phyloP scores from a whole-genome alignment of 139 green algal species.

The Micractinium conductrix region DNA sequence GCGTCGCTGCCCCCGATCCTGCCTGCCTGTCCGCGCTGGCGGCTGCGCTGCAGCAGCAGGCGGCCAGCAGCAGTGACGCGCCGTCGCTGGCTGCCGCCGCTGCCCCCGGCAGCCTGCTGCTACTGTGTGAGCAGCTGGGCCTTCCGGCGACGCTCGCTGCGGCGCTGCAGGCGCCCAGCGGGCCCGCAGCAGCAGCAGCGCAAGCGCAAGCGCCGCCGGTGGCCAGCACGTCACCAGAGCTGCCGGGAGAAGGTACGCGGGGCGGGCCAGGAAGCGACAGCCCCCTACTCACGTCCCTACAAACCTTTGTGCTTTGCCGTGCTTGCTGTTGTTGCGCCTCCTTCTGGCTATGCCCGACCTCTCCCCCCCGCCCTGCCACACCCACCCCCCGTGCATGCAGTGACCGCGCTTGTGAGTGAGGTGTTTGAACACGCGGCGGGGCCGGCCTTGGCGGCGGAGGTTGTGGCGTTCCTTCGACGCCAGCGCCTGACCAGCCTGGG shows the following conservation, averaged over 20 bases:
- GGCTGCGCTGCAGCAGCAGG: neutral
- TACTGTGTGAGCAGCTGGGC: neutral
- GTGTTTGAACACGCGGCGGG: conserved; percentile 1
- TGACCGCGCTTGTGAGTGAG: conserved; percentile 1
- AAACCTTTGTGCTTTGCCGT: neutral
- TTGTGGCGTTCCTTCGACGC: conserved; percentile 14
- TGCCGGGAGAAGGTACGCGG: conserved; percentile 6
- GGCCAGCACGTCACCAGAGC: conserved; percentile 8
- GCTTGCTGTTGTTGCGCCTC: neutral
- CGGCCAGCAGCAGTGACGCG: neutral
- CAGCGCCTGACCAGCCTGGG: conserved; percentile 21
- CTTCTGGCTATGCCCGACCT: neutral
- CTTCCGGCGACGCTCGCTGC: neutral
- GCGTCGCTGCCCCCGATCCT: neutral
- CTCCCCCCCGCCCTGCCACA: too few species aligned
- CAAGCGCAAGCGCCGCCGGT: neutral
- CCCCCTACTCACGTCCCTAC: too few species aligned
- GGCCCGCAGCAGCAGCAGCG: neutral
- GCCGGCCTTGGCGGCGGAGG: neutral
- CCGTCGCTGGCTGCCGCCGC: neutral
- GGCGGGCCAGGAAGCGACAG: neutral
- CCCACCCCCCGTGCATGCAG: neutral
- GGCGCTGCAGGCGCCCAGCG: neutral
- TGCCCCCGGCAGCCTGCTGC: neutral
- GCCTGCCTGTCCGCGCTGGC: neutral